A percentile compares a stretch with the other conserved stretches of the same genome.
Conservation (phyloP, 345 rosid genomes). For the Sisymbrium irio region DNA sequence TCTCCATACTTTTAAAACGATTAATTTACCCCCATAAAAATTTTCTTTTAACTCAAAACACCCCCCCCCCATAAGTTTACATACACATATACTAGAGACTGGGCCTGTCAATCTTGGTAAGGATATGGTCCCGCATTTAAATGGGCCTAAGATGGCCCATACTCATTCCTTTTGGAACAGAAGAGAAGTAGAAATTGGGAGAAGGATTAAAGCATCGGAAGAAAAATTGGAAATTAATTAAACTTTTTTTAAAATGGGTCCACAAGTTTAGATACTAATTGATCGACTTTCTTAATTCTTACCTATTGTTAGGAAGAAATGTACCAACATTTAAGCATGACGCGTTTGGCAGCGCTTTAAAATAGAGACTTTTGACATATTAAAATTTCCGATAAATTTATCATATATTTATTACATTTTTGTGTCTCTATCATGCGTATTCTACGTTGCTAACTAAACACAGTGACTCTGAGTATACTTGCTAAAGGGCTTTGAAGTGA, state of each 20-base stretch:
- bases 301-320: conserved; percentile 1
- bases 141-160: conserved; percentile 1
- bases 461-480: neutral
- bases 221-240: too few species aligned
- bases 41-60: too few species aligned
- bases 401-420: conserved; percentile 2
- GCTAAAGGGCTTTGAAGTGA: conserved; percentile 1
- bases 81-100: too few species aligned
- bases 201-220: too few species aligned
- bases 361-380: neutral
- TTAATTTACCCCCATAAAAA: too few species aligned
- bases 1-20: too few species aligned
- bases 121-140: neutral
- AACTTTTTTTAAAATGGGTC: neutral
- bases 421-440: neutral
- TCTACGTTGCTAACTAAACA: conserved; percentile 1
- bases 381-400: neutral
- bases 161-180: neutral
- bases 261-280: neutral
- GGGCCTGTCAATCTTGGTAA: too few species aligned
- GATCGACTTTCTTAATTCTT: neutral
- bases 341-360: too few species aligned
- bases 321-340: neutral
- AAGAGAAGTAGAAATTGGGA: neutral
- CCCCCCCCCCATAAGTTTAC: too few species aligned